Evolutionary conservation across 1,139 yeast species (phyloP).

Genomic region (Hansenula sp.): DNA sequence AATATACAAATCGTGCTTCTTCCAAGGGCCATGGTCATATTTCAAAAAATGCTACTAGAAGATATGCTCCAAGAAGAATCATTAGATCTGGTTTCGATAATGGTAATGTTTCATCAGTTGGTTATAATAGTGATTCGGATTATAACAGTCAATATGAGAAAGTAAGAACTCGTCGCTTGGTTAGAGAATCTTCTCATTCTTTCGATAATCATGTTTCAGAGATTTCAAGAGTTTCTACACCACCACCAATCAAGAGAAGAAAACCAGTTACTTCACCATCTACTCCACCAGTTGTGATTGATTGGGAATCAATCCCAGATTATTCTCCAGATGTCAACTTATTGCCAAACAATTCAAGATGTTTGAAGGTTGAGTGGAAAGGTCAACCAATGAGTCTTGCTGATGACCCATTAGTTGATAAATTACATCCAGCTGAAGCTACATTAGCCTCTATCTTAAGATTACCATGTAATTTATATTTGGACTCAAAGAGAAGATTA

Average conservation of each 20-base stretch:
- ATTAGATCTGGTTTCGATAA: slow-evolving; percentile 6
- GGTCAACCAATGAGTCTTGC: slow-evolving; percentile 94
- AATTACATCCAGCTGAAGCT: slow-evolving; percentile 91
- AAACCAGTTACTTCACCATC: slow-evolving; percentile 30
- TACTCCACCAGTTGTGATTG: slow-evolving; percentile 38
- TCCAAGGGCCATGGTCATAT: slow-evolving; percentile 23
- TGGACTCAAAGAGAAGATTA: slow-evolving; percentile 88
- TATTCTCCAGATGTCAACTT: slow-evolving; percentile 67
- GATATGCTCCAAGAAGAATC: slow-evolving; percentile 32
- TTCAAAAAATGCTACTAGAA: slow-evolving; percentile 20
- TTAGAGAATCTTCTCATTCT: slow-evolving; percentile 33
- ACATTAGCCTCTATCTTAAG: slow-evolving; percentile 83
- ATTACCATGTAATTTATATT: slow-evolving; percentile 79
- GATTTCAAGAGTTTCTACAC: slow-evolving; percentile 21
- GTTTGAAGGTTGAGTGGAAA: slow-evolving; percentile 93
- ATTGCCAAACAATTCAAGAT: slow-evolving; percentile 64
- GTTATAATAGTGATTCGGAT: slow-evolving; percentile 25
- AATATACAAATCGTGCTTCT: slow-evolving; percentile 32
- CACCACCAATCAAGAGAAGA: slow-evolving; percentile 38
- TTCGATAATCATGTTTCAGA: slow-evolving; percentile 22
- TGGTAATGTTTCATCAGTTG: slow-evolving; percentile 22
- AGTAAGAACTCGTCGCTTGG: slow-evolving; percentile 57
- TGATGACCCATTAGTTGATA: slow-evolving; percentile 63
- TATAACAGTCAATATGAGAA: slow-evolving; percentile 35
- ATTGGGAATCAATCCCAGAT: slow-evolving; percentile 61